Percentiles rank a stretch among this genome's conserved stretches.
These are phyloP conservation scores for Ceriops tagal DNA, from an alignment of 345 rosid species.

Conservation along the genomic window DNA sequence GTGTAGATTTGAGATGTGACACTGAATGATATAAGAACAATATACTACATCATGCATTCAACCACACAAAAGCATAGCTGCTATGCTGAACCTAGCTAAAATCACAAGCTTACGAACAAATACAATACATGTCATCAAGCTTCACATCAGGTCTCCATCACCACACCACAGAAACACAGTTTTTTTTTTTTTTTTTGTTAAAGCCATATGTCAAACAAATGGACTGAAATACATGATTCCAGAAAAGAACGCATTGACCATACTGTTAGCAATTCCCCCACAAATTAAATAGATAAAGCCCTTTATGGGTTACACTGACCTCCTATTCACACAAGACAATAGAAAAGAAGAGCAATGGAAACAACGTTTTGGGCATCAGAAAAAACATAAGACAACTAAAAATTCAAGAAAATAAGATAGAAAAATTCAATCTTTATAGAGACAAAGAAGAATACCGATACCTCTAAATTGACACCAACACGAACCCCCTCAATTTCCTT, in stretches of 20 bases:
- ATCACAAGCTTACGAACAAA: background rate
- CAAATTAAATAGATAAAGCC: no score
- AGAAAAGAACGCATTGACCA: no score
- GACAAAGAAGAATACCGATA: slow-evolving; percentile 39
- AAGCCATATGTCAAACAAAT: no score
- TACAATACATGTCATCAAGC: background rate
- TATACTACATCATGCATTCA: background rate
- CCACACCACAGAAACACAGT: background rate
- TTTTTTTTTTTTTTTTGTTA: background rate
- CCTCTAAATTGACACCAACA: slow-evolving; percentile 90
- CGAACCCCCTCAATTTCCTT: slow-evolving; percentile 82
- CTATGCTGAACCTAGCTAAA: no score
- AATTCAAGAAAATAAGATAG: background rate
- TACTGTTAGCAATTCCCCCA: no score
- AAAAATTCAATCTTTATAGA: background rate
- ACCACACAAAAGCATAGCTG: background rate
- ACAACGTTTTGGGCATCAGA: background rate
- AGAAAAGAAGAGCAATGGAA: no score
- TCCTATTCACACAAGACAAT: no score
- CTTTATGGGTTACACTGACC: no score
- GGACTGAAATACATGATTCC: no score
- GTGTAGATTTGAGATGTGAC: background rate
- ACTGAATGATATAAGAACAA: background rate
- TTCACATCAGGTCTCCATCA: background rate
- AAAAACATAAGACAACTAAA: background rate